Base-by-base conservation (phyloP, 768 basidiomycete species). In the Rhodotorula kratochvilovae region DNA sequence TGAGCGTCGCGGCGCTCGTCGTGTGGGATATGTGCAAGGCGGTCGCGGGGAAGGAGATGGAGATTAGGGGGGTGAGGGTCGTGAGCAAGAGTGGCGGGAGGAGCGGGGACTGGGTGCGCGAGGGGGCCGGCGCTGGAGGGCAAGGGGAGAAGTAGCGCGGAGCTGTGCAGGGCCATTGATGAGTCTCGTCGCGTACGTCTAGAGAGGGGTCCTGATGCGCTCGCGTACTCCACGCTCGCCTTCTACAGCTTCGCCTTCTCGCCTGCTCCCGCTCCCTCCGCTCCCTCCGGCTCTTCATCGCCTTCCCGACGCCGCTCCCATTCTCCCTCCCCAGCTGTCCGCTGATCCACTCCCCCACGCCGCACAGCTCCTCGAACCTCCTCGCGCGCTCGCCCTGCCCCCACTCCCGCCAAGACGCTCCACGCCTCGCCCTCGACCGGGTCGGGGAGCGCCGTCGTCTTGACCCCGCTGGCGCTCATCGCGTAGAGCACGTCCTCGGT, bases 21-120 rank as follows among this genome's bases (percentile, higher is more conserved):
- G 87, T 93, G 23, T 95, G 91, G 90, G 91, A 92, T 78, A 93
- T 95, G 92, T 84, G 93, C 42, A 93, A 94, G 81, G 89, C 89
- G 10, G 88, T 91, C 3, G 91, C 90, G 1, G 92, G 91, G n/a
- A 85, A 85, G 78, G 89, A 90, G 67, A 92, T 95, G 90, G 81
- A 85, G 68, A 90, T 96, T 46, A 83, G 86, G 15, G 78, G 86
- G 33, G 85, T 92, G 48, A 81, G 84, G 72, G 88, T 92, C 6
- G 81, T 82, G 2, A 80, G 81, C 43, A 93, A 93, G 80, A 82
- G 84, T 39, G 92, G 91, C 21, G 92, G 91, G 27, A 84, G 83
- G 79, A 88, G 87, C 76, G 89, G 87, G 21, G 86, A 88, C 80
- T 93, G 91, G 80, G 43, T 23, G 5, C 56, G 68, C 33, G n/a